Evolutionary conservation across 176 grass and related monocot genomes (phyloP).

Genomic region (Luzula sylvatica): DNA sequence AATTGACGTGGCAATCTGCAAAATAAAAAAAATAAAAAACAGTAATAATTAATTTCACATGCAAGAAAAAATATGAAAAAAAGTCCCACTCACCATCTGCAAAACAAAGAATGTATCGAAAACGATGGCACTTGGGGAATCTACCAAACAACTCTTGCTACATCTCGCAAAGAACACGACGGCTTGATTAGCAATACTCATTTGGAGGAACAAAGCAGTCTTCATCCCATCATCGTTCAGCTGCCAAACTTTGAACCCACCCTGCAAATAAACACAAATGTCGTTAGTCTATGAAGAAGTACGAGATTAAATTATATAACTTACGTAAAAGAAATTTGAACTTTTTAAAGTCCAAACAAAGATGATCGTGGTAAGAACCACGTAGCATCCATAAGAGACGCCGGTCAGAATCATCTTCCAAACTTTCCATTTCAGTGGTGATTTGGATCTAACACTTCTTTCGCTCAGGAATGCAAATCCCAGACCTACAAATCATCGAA

Average conservation of each 20-base stretch:
- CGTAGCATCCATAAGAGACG: not conserved
- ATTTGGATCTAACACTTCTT: no score
- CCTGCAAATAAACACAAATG: not conserved
- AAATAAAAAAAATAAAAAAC: not conserved
- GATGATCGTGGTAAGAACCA: not conserved
- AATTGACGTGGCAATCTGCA: slow-evolving; percentile 39
- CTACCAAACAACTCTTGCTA: not conserved
- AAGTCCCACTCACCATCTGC: no score
- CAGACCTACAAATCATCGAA: no score
- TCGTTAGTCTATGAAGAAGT: not conserved
- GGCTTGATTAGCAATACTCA: not conserved
- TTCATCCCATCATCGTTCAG: not conserved
- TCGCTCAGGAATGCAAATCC: no score
- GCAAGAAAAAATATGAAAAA: no score
- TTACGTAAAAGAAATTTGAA: not conserved
- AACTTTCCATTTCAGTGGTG: not conserved
- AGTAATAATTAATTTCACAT: not conserved
- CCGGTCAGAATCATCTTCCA: not conserved
- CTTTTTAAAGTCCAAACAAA: not conserved
- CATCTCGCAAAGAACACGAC: not conserved
- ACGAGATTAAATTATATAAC: no score
- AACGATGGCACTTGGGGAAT: not conserved
- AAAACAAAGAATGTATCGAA: no score
- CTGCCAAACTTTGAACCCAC: not conserved
- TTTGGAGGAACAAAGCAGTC: not conserved